phyloP scores from a whole-genome alignment of 495 filamentous ascomycete species.

The Podospora tetraspora region DNA sequence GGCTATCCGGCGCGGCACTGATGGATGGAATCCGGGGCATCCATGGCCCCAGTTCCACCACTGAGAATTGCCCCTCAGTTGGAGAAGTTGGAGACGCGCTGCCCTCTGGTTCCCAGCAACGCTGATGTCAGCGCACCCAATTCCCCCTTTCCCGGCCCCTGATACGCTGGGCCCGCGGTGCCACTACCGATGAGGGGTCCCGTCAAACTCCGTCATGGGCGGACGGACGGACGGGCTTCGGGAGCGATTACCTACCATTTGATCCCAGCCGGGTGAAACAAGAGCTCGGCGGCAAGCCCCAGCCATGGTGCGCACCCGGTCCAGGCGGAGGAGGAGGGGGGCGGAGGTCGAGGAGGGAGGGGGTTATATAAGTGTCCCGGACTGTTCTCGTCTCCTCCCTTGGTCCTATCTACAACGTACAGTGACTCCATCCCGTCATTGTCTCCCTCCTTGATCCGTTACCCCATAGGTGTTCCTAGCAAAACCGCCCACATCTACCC shows the following conservation, averaged over 20 bases:
- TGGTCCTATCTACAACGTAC: not conserved
- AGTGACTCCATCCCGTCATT: not conserved
- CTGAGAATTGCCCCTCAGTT: not conserved
- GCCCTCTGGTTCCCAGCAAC: not conserved
- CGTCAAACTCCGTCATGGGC: not conserved
- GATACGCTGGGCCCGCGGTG: not conserved
- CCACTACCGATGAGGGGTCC: not conserved
- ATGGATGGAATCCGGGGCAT: not conserved
- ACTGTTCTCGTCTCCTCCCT: not conserved
- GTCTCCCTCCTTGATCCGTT: not conserved
- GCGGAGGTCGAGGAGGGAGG: not conserved
- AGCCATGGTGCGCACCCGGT: not conserved
- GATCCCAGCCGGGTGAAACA: not conserved
- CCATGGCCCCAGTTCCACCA: not conserved
- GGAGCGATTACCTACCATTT: not conserved
- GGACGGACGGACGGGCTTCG: not conserved
- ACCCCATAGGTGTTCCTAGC: no score
- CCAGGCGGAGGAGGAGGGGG: not conserved
- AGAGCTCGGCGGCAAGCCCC: not conserved
- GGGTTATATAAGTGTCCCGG: not conserved
- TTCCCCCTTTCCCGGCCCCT: not conserved
- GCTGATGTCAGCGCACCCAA: not conserved
- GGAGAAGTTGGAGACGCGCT: not conserved
- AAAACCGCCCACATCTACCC: not conserved
- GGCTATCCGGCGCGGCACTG: not conserved